Base-by-base conservation (phyloP, 345 rosid species). In the Pistacia atlantica region DNA sequence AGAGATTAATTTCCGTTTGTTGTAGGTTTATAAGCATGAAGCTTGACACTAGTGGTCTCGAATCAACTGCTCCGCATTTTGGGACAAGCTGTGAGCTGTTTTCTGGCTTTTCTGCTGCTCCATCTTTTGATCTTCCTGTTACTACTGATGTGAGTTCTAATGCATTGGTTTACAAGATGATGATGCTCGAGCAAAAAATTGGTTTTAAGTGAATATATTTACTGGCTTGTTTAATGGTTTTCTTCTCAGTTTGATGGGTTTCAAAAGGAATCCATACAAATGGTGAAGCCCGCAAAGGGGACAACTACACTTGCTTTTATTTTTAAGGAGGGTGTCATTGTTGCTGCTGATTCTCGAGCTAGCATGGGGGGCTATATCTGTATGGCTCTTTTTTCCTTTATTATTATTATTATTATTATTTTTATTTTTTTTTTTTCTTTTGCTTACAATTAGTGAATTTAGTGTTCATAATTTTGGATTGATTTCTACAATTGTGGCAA, bases 351-450 rank as follows among this genome's bases (percentile, higher is more conserved):
- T 88, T 94, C 99, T 72, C 87, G 98, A 78, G 99, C 99, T 77
- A 94, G 97, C 97, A 94, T 97, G 99, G 99, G 99, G 81, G 98
- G 97, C 80, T 97, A 94, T 82, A 92, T 94, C 59, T 97, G 98
- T 97, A 90, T 77, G 92, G 84, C 71, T 74, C 28, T 81, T 46
- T 79, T 33, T 9, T 31, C 31, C 12, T 0, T 65, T n/a, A 18
- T 45, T 85, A 22, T 75, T 76, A 20, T 80, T 37, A 22, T 22
- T 22, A n/a, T n/a, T n/a, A n/a, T n/a, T n/a, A n/a, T 22, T 22
- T 22, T 22, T 22, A 0, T 22, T 22, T 22, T 22, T 22, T 22
- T 22, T 22, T 58, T 79, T 33, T 0, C 45, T 62, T 18, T 1
- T 62, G 68, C 25, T 73, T 11, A 35, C 28, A 20, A 11, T 73